Evolutionary conservation across 805 yeast species (phyloP), one percentile per base, ranked within the genome.

Genomic region (Candida yuanshanica): DNA sequence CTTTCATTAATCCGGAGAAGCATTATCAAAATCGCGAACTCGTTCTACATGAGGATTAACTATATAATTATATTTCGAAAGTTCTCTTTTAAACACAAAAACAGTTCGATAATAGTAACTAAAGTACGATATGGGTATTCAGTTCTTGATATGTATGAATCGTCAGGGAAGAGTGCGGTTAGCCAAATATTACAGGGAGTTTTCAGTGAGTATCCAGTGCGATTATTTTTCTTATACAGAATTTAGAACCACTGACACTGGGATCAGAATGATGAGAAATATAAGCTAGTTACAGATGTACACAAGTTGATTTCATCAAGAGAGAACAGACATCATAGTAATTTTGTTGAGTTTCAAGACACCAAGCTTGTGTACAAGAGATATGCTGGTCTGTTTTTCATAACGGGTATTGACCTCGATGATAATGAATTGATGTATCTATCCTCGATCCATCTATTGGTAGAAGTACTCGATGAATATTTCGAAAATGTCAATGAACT

Each of bases 121-220:
- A 5, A 14, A 14, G 18, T 8, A 5, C 17, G 25, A 16, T n/a
- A 88, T 89, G 96, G 73, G 87, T 5, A 74, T 90, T 14, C 89
- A 87, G 49, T 91, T 77, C 64, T 70, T 91, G 32, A 63, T 90
- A 33, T 83, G 91, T 35, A 80, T 91, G 59, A 91, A 91, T 59
- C 74, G 96, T 44, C 97, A 91, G 64, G 98, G 99, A n/a, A 85
- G 85, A 49, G 78, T 91, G 18, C 75, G 99, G 45, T 65, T 91
- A 13, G 81, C 86, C 7, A 83, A 88, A 60, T 90, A 95, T 90
- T 91, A 74, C 57, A 58, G 59, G 8, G 64, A 70, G 8, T 65
- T 64, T 43, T 42, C 66, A 5, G 74, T 66, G 47, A 37, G 71
- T 54, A 13, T 9, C 3, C 9, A 23, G 4, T 10, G 10, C n/a